Evolutionary conservation across 371 early-diverging fungal species (phyloP).

Genomic region (Syncephalastrum racemosum): DNA sequence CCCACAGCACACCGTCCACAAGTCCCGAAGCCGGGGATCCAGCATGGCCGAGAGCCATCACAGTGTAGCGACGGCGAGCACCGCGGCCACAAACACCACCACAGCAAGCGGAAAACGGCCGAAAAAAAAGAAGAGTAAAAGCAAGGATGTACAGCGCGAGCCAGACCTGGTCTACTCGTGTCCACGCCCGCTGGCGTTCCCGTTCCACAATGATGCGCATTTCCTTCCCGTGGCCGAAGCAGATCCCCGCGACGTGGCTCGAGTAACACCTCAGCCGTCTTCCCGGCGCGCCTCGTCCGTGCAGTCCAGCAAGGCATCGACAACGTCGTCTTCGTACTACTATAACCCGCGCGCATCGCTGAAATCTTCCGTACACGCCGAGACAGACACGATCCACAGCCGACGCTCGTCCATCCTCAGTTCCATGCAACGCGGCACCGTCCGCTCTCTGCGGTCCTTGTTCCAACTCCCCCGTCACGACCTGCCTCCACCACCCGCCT

Average conservation of each 20-base stretch:
- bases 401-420: slow-evolving; percentile 30
- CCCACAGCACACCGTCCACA: slow-evolving; percentile 2
- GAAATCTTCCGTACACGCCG: slow-evolving; percentile 9
- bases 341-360: neutral
- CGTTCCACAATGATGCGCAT: slow-evolving; percentile 54
- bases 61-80: neutral
- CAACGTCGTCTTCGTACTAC: slow-evolving; percentile 11
- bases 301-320: slow-evolving; percentile 14
- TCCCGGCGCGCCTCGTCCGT: slow-evolving; percentile 11
- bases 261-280: slow-evolving; percentile 31
- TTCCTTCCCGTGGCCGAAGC: slow-evolving; percentile 54
- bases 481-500: slow-evolving; percentile 8
- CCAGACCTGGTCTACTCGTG: slow-evolving; percentile 50
- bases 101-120: slow-evolving; percentile 8
- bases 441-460: slow-evolving; percentile 43
- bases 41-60: slow-evolving; percentile 5
- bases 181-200: slow-evolving; percentile 51
- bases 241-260: slow-evolving; percentile 48
- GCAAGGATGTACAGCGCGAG: slow-evolving; percentile 26
- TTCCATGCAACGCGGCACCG: slow-evolving; percentile 42
- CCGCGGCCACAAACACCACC: neutral
- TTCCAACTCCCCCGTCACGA: slow-evolving; percentile 31
- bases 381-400: slow-evolving; percentile 26
- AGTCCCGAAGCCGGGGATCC: neutral
- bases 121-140: slow-evolving; percentile 26